Conservation (phyloP, 139 green algal species). For the Chlorella ohadii region DNA sequence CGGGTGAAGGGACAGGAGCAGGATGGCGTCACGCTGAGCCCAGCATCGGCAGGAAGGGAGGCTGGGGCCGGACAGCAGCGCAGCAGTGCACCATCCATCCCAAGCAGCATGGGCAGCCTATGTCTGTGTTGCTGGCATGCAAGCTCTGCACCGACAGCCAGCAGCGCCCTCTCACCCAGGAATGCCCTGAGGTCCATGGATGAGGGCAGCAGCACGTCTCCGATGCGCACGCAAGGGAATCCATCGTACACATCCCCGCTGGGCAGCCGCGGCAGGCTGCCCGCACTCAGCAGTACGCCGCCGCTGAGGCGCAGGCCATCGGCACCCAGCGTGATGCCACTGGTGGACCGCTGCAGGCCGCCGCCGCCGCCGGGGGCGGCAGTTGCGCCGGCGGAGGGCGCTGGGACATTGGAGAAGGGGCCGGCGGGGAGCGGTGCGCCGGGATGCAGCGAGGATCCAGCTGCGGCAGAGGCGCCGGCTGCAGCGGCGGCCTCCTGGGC, state of each 20-base stretch:
- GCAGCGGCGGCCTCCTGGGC: constrained; percentile 27
- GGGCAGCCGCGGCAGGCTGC: constrained; percentile 20
- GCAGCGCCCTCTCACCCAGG: constrained; percentile 40
- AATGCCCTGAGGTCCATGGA: constrained; percentile 64
- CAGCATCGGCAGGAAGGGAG: no score
- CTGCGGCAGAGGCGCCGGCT: not conserved
- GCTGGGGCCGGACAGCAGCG: no score
- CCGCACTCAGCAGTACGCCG: constrained; percentile 22
- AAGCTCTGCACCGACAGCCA: no score
- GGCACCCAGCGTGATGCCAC: constrained; percentile 7
- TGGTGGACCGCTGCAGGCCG: not conserved
- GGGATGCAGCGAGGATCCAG: not conserved
- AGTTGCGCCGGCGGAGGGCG: not conserved
- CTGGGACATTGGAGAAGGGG: constrained; percentile 3
- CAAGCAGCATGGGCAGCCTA: no score
- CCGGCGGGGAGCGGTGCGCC: not conserved
- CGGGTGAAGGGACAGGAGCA: not conserved
- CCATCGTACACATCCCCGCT: constrained; percentile 42
- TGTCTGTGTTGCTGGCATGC: no score
- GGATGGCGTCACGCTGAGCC: no score
- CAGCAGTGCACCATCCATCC: no score
- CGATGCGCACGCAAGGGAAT: constrained; percentile 50
- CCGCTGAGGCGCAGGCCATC: constrained; percentile 13
- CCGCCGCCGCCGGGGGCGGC: not conserved
- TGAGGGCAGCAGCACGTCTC: constrained; percentile 55